Evolutionary conservation across 73 alveolate species (phyloP).

Genomic region (Paramecium sexaurelia): DNA sequence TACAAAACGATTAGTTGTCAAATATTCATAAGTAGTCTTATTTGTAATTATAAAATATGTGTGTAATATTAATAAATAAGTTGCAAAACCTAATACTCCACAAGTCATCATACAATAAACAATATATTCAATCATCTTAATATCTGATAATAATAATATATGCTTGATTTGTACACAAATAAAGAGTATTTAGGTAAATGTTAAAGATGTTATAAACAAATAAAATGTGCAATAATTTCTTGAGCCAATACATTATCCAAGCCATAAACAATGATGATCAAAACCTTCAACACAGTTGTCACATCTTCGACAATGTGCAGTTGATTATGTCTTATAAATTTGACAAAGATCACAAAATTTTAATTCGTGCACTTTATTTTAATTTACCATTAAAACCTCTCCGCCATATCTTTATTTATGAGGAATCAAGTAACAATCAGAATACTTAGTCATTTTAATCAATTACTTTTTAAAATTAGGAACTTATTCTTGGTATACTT

Average conservation of each 20-base stretch:
- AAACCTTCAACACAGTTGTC: slow-evolving; percentile 59
- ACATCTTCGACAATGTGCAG: slow-evolving; percentile 63
- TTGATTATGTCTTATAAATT: slow-evolving; percentile 25
- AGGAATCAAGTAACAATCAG: slow-evolving; percentile 37
- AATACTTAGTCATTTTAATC: neutral
- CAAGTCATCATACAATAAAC: neutral
- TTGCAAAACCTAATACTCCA: neutral
- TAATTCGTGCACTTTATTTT: neutral
- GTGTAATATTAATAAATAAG: slow-evolving; percentile 12
- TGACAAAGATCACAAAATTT: slow-evolving; percentile 56
- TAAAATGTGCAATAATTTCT: slow-evolving; percentile 57
- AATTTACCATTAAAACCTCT: neutral
- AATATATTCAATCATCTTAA: neutral
- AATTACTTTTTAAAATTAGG: neutral
- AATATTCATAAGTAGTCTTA: slow-evolving; percentile 46
- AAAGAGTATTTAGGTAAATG: neutral
- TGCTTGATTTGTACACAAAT: neutral
- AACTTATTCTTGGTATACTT: neutral
- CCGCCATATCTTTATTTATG: neutral
- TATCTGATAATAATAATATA: neutral
- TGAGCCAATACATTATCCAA: slow-evolving; percentile 60
- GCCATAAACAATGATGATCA: slow-evolving; percentile 70
- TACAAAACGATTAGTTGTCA: slow-evolving; percentile 23
- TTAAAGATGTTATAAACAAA: neutral
- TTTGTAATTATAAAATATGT: slow-evolving; percentile 11